phyloP scores from a whole-genome alignment of 2,329 filamentous ascomycete genomes.

The Monosporascus sp. region DNA sequence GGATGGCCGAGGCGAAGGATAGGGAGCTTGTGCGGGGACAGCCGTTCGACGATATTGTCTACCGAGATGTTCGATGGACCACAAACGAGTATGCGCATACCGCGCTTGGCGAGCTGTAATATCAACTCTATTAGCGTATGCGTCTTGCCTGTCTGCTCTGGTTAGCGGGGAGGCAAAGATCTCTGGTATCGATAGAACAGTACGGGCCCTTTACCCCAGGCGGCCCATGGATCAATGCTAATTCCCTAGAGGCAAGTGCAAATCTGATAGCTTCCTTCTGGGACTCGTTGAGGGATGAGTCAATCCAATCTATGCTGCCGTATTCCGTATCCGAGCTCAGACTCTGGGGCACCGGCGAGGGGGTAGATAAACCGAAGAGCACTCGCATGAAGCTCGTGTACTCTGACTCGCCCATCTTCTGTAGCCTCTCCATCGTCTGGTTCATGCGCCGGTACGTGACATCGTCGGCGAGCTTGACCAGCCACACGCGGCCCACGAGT shows the following conservation, averaged over 20 bases:
- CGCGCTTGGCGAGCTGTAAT: constrained; percentile 73
- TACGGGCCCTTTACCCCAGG: constrained; percentile 57
- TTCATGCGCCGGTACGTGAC: constrained; percentile 64
- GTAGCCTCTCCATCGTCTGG: constrained; percentile 53
- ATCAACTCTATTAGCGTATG: constrained; percentile 95
- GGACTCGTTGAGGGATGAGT: constrained; percentile 57
- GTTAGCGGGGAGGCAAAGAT: constrained; percentile 3
- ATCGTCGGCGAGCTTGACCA: constrained; percentile 64
- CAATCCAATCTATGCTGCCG: constrained; percentile 52
- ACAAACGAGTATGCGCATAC: constrained; percentile 79
- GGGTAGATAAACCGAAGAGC: constrained; percentile 54
- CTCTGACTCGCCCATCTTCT: constrained; percentile 51
- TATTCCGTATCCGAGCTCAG: constrained; percentile 35
- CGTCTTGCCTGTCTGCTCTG: constrained; percentile 78
- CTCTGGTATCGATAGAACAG: constrained; percentile 2
- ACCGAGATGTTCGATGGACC: constrained; percentile 96
- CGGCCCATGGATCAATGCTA: constrained; percentile 89
- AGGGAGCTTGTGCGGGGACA: constrained; percentile 77
- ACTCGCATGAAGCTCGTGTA: constrained; percentile 58
- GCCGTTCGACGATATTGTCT: constrained; percentile 93
- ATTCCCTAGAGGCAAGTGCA: constrained; percentile 72
- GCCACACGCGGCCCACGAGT: constrained; percentile 50
- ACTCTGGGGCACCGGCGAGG: constrained; percentile 42
- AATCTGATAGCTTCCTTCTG: constrained; percentile 72
- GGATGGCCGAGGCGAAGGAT: constrained; percentile 91